phyloP scores from a whole-genome alignment of 805 yeast genomes.

The Myxozyma lipomycoides region DNA sequence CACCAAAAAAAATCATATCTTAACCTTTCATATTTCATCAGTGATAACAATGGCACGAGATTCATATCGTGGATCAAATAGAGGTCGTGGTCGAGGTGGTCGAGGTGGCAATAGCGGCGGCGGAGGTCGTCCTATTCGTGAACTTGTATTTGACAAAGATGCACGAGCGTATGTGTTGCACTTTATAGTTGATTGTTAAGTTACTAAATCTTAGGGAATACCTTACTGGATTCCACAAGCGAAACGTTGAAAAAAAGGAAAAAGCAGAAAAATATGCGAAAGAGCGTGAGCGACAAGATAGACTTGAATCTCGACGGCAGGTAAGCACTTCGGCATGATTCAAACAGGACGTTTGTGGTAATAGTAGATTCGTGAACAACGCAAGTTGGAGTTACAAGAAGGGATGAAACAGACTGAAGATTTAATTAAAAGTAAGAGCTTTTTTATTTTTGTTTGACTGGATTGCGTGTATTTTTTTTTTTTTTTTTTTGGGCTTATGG shows the following conservation, averaged over 20 bases:
- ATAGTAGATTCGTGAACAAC: constrained; percentile 55
- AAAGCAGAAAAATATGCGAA: constrained; percentile 71
- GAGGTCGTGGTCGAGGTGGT: not conserved
- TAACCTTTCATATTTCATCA: no score
- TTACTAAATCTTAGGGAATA: constrained; percentile 51
- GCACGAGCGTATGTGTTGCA: constrained; percentile 48
- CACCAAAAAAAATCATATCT: no score
- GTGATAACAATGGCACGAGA: not conserved
- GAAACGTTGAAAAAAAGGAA: constrained; percentile 84
- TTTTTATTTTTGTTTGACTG: no score
- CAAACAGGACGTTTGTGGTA: not conserved
- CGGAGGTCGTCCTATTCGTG: constrained; percentile 34
- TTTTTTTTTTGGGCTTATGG: not conserved
- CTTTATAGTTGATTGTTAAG: no score
- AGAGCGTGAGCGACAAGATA: constrained; percentile 70
- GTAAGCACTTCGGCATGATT: not conserved
- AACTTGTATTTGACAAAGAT: constrained; percentile 77
- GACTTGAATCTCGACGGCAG: constrained; percentile 68
- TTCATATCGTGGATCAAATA: not conserved
- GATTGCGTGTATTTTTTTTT: no score
- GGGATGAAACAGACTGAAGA: constrained; percentile 56
- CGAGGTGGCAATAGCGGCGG: not conserved
- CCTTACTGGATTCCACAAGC: constrained; percentile 91
- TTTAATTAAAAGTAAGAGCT: constrained; percentile 30
- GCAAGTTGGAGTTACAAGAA: constrained; percentile 59